These are phyloP conservation scores for Rutidosis leptorrhynchoides DNA, from an alignment of 129 eudicot species.

Conservation along the genomic window DNA sequence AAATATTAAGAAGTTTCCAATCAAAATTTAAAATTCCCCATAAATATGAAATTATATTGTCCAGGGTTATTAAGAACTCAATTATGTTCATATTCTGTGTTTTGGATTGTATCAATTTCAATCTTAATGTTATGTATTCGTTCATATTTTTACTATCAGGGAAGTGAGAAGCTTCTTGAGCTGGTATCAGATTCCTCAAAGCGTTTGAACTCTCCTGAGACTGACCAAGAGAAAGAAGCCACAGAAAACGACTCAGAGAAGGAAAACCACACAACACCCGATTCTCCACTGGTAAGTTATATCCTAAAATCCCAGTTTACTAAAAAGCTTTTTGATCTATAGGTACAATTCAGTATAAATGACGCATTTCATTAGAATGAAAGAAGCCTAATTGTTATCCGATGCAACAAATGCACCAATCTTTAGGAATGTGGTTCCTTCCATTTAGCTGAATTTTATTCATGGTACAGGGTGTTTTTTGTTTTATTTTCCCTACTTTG, in stretches of 20 bases:
- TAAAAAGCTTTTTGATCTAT: neutral
- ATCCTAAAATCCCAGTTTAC: conserved; percentile 4
- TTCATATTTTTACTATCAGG: conserved; percentile 38
- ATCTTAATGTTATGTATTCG: conserved; percentile 14
- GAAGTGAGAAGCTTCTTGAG: conserved; percentile 87
- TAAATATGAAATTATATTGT: neutral
- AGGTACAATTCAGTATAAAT: neutral
- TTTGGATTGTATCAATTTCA: neutral
- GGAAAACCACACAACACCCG: conserved; percentile 20
- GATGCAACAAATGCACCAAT: neutral
- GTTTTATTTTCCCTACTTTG: too few relatives aligned
- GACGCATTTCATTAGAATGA: neutral
- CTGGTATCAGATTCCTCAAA: conserved; percentile 65
- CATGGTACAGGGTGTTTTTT: too few relatives aligned
- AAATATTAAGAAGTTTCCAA: too few relatives aligned
- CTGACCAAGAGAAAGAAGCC: conserved; percentile 21
- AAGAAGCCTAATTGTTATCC: too few relatives aligned
- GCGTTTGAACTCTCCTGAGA: conserved; percentile 25
- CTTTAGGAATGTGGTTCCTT: too few relatives aligned
- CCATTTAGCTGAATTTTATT: too few relatives aligned
- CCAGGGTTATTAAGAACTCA: neutral
- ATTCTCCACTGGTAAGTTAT: conserved; percentile 50
- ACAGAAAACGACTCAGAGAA: conserved; percentile 20
- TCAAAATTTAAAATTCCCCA: neutral
- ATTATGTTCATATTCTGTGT: neutral